These are phyloP conservation scores for Globisporangium abappressorium DNA, from an alignment of 352 stramenopile genomes.

Conservation along the genomic window DNA sequence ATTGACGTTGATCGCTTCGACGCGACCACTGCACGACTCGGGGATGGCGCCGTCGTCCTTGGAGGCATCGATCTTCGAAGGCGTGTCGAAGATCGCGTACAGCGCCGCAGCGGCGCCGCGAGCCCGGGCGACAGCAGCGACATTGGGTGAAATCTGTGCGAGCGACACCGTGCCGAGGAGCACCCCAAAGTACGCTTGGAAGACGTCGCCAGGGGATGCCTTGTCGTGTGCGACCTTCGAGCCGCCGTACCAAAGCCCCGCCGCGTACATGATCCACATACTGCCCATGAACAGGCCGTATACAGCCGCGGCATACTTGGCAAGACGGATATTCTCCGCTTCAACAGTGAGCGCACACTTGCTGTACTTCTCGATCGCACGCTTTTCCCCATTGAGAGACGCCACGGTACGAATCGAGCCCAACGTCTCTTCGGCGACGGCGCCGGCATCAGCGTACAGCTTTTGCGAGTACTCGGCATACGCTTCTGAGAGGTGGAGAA, in stretches of 20 bases:
- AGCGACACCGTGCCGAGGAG: slow-evolving; percentile 37
- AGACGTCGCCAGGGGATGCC: slow-evolving; percentile 29
- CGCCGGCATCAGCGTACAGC: slow-evolving; percentile 44
- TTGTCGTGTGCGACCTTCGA: slow-evolving; percentile 32
- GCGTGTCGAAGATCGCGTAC: slow-evolving; percentile 47
- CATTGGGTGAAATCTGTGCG: slow-evolving; percentile 40
- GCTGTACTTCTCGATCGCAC: slow-evolving; percentile 38
- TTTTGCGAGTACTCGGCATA: slow-evolving; percentile 28
- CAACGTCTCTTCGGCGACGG: slow-evolving; percentile 57
- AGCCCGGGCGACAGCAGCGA: slow-evolving; percentile 35
- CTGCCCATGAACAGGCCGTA: slow-evolving; percentile 33
- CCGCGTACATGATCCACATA: slow-evolving; percentile 44
- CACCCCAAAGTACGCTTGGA: slow-evolving; percentile 39
- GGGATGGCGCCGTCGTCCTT: slow-evolving; percentile 26
- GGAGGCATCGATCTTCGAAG: slow-evolving; percentile 42
- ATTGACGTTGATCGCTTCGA: slow-evolving; percentile 44
- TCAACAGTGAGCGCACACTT: slow-evolving; percentile 23
- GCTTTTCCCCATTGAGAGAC: slow-evolving; percentile 39
- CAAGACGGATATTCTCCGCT: slow-evolving; percentile 26
- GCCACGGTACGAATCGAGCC: slow-evolving; percentile 52
- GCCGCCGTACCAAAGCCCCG: slow-evolving; percentile 53
- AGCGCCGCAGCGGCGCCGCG: slow-evolving; percentile 35
- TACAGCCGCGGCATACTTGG: slow-evolving; percentile 21
- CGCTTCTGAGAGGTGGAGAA: slow-evolving; percentile 24
- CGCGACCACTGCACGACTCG: slow-evolving; percentile 23